Evolutionary conservation across 805 yeast genomes (phyloP).

Genomic region (Kockiozyma suomiensis): DNA sequence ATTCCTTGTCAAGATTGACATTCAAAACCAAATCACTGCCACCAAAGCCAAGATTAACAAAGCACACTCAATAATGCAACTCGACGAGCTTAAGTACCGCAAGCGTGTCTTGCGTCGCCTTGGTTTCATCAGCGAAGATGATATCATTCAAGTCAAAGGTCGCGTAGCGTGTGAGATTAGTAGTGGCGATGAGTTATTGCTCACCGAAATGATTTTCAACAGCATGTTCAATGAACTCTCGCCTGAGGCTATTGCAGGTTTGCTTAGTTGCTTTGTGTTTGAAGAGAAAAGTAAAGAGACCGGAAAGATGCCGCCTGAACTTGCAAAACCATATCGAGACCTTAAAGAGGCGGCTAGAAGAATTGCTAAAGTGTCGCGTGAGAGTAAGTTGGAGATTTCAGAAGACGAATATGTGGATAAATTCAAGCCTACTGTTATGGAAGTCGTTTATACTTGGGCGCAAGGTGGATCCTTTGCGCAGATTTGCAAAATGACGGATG

Average conservation of each 20-base stretch:
- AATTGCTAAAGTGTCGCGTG: constrained; percentile 86
- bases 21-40: constrained; percentile 60
- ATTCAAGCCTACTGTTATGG: constrained; percentile 94
- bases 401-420: constrained; percentile 92
- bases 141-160: constrained; percentile 93
- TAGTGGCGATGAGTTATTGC: constrained; percentile 60
- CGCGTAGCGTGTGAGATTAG: constrained; percentile 93
- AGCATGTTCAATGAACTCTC: constrained; percentile 89
- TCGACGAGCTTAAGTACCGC: constrained; percentile 90
- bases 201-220: constrained; percentile 91
- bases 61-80: constrained; percentile 88
- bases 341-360: constrained; percentile 89
- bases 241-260: constrained; percentile 89
- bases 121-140: constrained; percentile 83
- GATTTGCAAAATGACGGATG: constrained; percentile 98
- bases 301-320: constrained; percentile 82
- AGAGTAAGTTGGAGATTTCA: constrained; percentile 83
- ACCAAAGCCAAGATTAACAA: constrained; percentile 69
- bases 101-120: constrained; percentile 90
- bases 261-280: constrained; percentile 92
- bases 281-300: constrained; percentile 91
- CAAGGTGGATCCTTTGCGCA: constrained; percentile 94
- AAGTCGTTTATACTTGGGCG: constrained; percentile 95
- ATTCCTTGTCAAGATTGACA: constrained; percentile 64
- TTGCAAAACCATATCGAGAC: constrained; percentile 87